Evolutionary conservation across 2,329 filamentous ascomycete genomes (phyloP), one percentile per base, ranked within the genome.

Genomic region (Trichophyton benhamiae): DNA sequence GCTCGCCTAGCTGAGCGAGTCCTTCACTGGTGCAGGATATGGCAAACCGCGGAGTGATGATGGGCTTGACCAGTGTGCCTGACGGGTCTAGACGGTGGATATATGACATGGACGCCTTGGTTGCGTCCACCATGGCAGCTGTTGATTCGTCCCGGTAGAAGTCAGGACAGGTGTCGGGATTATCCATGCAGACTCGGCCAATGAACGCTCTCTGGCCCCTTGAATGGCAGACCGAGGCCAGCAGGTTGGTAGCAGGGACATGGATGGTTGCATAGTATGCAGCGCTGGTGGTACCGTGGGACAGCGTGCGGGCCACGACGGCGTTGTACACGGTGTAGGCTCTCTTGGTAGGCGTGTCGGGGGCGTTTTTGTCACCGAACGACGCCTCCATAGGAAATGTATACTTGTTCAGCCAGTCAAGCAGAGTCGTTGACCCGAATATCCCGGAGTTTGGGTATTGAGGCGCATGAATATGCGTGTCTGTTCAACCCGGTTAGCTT

Each of bases 391-490:
- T 82, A 0, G 94, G 94, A 71, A 97, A 99, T 0, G 94, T 99
- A 77, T 99, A 97, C 15, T 81, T 94, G 68, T 91, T 83, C 3
- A 99, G 80, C 94, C 94, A 99, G 75, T 94, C 87, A 13, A 99
- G 82, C 36, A 99, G 85, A 0, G 92, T 96, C 0, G 89, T 87
- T 66, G 91, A 94, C 69, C 94, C 94, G 71, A 97, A 97, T 65
- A 99, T 87, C 63, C 94, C 94, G 1, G 85, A 84, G 70, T 99
- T 99, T 62, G 92, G 91, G 69, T 96, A 96, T 76, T 99, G 94
- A 0, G 91, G 83, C 7, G 94, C 94, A 72, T 99, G 94, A 62
- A 96, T 88, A 72, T 99, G 94, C 0, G 94, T 96, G 74, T 99
- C 92, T 92, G 64, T 33, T 27, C 27, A 22, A 38, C 33, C 53